Base-by-base conservation (phyloP, 805 yeast genomes). In the Pichia occidentalis region DNA sequence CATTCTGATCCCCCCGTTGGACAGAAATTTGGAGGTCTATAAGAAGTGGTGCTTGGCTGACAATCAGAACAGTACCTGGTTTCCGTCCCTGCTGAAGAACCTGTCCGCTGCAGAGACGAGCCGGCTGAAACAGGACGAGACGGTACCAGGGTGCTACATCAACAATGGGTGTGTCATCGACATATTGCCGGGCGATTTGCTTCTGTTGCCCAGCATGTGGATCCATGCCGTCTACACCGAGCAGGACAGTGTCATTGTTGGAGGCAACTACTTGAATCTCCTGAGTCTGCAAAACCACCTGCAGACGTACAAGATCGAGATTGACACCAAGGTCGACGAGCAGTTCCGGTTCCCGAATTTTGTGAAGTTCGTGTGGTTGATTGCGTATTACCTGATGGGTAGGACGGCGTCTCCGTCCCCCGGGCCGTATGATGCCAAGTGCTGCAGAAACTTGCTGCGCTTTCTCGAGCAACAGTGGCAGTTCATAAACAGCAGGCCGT, bases 151-250 rank as follows among this genome's bases (percentile, higher is more conserved):
- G 44, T 34, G 52, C 39, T 42, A 60, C 46, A 31, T 68, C 60
- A 60, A 59, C 35, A 57, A 59, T 37, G 67, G 66, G 0, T 37
- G 60, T 25, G 40, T 64, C 46, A 45, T 55, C 28, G 56, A 58
- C 34, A 44, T 58, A 12, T 34, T 36, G 11, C 70, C 73, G 1
- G 94, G 94, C 1, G 95, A 87, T 51, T 67, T 86, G 19, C 69
- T 87, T 59, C 66, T 86, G 11, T 79, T 87, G 14, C 96, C 97
- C 3, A 77, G 92, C 29, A 95, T 95, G 0, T 87, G 95, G 94
- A 86, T 87, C 34, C 96, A 87, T 58, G 78, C 92, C 0, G 97
- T 87, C 0, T 76, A 76, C 51, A 86, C 96, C 0, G 90, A 95
- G 0, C 61, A 64, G 12, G 95, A 87, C 53, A 74, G 94, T 0